Evolutionary conservation across 2,329 filamentous ascomycete genomes (phyloP).

Genomic region (Fusarium sarcochroum): DNA sequence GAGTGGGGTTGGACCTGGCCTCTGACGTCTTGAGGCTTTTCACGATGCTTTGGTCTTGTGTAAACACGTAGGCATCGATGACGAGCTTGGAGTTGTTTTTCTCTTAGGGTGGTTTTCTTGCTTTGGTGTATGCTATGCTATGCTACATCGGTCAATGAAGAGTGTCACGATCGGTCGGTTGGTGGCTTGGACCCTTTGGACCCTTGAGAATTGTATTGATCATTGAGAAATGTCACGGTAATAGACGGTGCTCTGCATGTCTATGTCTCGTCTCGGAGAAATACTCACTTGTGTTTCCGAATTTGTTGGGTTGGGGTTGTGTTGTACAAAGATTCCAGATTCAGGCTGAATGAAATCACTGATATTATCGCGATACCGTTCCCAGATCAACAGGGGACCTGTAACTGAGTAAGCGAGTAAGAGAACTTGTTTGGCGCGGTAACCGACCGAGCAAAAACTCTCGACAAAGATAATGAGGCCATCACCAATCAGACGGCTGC

Average conservation of each 20-base stretch:
- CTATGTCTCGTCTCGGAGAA: conserved; percentile 2
- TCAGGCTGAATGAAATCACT: conserved; percentile 27
- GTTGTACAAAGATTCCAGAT: conserved; percentile 8
- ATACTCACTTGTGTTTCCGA: not conserved
- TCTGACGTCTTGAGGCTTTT: conserved; percentile 46
- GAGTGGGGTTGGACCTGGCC: conserved; percentile 22
- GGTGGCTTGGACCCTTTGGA: conserved; percentile 31
- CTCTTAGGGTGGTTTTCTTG: conserved; percentile 11
- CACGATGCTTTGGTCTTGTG: conserved; percentile 25
- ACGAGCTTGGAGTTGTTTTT: conserved; percentile 11
- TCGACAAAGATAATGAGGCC: conserved; percentile 12
- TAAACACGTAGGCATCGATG: conserved; percentile 23
- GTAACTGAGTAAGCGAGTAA: not conserved
- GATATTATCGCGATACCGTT: conserved; percentile 7
- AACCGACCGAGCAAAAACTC: conserved; percentile 25
- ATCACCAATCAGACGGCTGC: conserved; percentile 42
- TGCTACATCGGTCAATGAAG: conserved; percentile 26
- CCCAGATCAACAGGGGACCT: conserved; percentile 33
- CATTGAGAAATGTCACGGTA: conserved; percentile 6
- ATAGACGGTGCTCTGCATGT: conserved; percentile 27
- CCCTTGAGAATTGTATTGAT: conserved; percentile 7
- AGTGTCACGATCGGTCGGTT: conserved; percentile 11
- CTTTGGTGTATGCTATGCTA: conserved; percentile 6
- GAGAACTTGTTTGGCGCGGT: conserved; percentile 27
- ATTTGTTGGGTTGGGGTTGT: not conserved